Evolutionary conservation across 306 rosid genomes (phyloP), one percentile per base, ranked within the genome.

Genomic region (Pyrus communis): DNA sequence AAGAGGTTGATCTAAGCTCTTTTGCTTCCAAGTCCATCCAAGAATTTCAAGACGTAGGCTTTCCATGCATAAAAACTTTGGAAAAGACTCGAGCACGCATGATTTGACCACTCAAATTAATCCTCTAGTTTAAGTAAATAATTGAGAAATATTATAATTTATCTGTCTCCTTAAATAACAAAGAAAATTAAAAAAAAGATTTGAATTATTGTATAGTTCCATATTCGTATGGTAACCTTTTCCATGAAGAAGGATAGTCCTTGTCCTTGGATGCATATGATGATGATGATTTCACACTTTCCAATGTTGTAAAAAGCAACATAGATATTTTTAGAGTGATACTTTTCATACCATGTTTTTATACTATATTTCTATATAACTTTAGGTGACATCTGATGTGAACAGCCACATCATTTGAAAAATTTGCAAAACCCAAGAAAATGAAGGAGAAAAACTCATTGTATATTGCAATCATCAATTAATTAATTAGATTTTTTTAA

Each of bases 61-160:
- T 57, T 57, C 23, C 54, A 14, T 57, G 76, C 76, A 72, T 31
- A 51, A 60, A 33, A 60, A 18, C 71, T 74, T 77, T 0, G 75
- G 77, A 77, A 79, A 68, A 21, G 5, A 8, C 28, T 8, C 62
- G 9, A 1, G 55, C 31, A 74, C 80, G 85, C 89, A 87, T 81
- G 93, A 91, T 64, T 80, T 81, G 90, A 89, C 90, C 83, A 81
- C 88, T 86, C 88, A 76, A 81, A 51, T 17, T 5, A 51, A 83
- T 61, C 80, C 43, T 80, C 67, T 66, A 64, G 84, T 88, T 83
- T 71, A 85, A 86, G 86, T 81, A 66, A 85, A 4, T 19, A 51
- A 51, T 51, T 51, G 18, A n/a, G 5, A 15, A 15, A 6, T 45
- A 51, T 61, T 33, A 7, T 38, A 38, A 38, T 38, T n/a, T 67